Evolutionary conservation across 1,139 yeast species (phyloP).

Genomic region (Candida sojae): DNA sequence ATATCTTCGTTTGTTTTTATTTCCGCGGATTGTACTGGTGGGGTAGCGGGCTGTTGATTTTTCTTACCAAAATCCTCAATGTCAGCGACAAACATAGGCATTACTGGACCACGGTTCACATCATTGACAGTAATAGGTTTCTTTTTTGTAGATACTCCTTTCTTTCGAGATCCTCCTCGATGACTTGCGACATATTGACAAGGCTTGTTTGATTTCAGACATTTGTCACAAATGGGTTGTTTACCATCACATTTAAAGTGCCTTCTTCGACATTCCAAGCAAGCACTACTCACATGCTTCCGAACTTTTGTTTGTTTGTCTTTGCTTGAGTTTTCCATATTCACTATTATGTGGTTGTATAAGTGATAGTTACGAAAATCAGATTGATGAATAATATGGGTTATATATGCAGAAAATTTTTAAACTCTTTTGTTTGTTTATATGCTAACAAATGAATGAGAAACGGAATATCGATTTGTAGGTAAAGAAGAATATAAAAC

Average conservation of each 20-base stretch:
- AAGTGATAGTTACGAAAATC: neutral
- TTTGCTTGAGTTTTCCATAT: slow-evolving; percentile 3
- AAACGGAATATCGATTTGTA: too few relatives aligned
- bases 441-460: too few relatives aligned
- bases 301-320: slow-evolving; percentile 9
- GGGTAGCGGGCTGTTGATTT: neutral
- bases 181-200: slow-evolving; percentile 51
- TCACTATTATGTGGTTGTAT: neutral
- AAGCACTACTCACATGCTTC: slow-evolving; percentile 35
- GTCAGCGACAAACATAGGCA: slow-evolving; percentile 15
- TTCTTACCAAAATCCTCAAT: slow-evolving; percentile 14
- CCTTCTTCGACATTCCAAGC: slow-evolving; percentile 49
- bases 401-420: too few relatives aligned
- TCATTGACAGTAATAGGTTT: slow-evolving; percentile 10
- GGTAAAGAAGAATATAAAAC: too few relatives aligned
- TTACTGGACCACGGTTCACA: slow-evolving; percentile 14
- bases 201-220: slow-evolving; percentile 28
- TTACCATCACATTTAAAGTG: slow-evolving; percentile 52
- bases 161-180: slow-evolving; percentile 52
- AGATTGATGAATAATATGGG: too few relatives aligned
- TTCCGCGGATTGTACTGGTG: neutral
- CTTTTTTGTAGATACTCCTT: slow-evolving; percentile 33
- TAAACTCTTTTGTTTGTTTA: too few relatives aligned
- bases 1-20: slow-evolving; percentile 8
- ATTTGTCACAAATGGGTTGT: slow-evolving; percentile 45